These are phyloP conservation scores for Daldinia eschscholtzii DNA, from an alignment of 2,329 filamentous ascomycete species.

Conservation along the genomic window DNA sequence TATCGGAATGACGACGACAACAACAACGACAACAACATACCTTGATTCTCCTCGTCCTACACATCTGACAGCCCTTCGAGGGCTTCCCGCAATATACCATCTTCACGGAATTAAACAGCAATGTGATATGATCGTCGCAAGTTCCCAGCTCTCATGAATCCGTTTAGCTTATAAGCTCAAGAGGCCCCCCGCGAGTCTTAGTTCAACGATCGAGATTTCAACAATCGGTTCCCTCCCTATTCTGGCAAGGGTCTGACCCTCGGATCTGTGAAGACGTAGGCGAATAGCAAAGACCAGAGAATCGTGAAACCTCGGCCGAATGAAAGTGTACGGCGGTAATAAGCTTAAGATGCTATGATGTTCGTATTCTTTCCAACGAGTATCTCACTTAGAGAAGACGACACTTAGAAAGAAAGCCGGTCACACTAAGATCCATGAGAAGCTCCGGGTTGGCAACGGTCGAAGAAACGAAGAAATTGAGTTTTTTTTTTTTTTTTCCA, in stretches of 20 bases:
- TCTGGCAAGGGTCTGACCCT: no score
- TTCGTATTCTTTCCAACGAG: neutral
- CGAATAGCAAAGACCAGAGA: no score
- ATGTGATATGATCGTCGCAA: neutral
- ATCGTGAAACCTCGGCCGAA: neutral
- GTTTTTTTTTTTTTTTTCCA: no score
- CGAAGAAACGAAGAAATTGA: neutral
- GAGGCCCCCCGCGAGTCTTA: no score
- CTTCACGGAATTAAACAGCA: conserved; percentile 38
- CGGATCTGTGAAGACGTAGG: no score
- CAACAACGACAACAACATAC: conserved; percentile 57
- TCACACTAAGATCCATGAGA: conserved; percentile 9
- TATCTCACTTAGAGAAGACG: conserved; percentile 4
- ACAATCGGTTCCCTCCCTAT: no score
- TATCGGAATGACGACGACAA: neutral
- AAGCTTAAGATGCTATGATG: conserved; percentile 2
- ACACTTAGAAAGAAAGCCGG: neutral
- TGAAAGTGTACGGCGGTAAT: neutral
- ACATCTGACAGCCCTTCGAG: conserved; percentile 79
- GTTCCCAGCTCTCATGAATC: no score
- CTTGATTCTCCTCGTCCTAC: conserved; percentile 79
- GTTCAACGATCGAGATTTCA: no score
- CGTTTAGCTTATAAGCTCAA: no score
- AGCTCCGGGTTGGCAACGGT: neutral
- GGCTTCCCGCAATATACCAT: conserved; percentile 78